phyloP scores from a whole-genome alignment of 257 asterid genomes.

The Solanum lignicaule region DNA sequence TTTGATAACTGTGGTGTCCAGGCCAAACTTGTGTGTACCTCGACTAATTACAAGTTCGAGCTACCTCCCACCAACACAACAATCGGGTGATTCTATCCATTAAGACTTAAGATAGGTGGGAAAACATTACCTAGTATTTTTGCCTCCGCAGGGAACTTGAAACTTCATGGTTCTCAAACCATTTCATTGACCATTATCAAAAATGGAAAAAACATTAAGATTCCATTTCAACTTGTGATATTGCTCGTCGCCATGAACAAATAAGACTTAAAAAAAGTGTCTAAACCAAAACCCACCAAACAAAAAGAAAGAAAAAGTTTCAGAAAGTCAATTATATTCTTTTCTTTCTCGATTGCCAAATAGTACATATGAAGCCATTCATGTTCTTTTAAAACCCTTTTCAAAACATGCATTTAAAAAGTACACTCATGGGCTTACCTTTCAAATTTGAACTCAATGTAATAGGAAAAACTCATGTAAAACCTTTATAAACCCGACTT shows the following conservation, averaged over 20 bases:
- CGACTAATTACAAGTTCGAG: background rate
- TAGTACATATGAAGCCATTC: background rate
- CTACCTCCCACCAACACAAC: background rate
- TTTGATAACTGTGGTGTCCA: background rate
- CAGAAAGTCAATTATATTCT: background rate
- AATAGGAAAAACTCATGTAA: background rate
- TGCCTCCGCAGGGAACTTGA: background rate
- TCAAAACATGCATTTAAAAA: background rate
- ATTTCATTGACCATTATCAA: background rate
- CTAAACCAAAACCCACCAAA: background rate
- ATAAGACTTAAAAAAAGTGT: background rate
- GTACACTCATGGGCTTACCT: background rate
- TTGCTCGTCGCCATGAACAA: background rate
- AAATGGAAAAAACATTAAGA: background rate
- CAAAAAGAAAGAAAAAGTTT: background rate
- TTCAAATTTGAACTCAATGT: background rate
- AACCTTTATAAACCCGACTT: background rate
- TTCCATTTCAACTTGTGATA: background rate
- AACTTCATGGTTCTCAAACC: background rate
- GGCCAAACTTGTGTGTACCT: background rate
- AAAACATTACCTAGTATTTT: background rate
- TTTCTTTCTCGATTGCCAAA: background rate
- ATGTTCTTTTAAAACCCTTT: background rate
- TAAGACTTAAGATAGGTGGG: background rate
- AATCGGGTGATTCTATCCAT: background rate